Conservation (phyloP, 352 stramenopile genomes). For the Thalassiosira exigua region DNA sequence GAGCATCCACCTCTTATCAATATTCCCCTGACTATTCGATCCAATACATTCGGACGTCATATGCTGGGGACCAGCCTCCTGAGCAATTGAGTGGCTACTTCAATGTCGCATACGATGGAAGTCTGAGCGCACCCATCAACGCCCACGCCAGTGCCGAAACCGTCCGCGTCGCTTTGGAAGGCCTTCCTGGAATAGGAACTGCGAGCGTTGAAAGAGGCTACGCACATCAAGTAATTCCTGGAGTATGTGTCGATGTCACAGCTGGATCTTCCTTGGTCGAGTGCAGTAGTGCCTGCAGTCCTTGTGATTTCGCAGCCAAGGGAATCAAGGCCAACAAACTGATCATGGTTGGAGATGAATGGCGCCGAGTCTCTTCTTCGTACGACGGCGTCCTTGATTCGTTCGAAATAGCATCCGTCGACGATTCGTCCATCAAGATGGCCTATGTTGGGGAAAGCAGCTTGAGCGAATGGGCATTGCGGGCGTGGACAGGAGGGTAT, state of each 20-base stretch:
- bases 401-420: conserved; percentile 69
- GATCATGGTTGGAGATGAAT: conserved; percentile 69
- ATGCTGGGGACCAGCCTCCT: conserved; percentile 4
- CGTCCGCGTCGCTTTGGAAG: conserved; percentile 90
- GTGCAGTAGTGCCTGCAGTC: conserved; percentile 53
- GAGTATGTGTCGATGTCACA: conserved; percentile 53
- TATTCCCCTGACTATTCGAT: conserved; percentile 58
- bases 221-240: conserved; percentile 24
- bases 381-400: conserved; percentile 65
- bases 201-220: conserved; percentile 73
- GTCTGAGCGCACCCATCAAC: conserved; percentile 85
- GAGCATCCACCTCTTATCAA: conserved; percentile 19
- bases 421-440: conserved; percentile 71
- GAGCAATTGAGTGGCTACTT: conserved; percentile 86
- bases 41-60: conserved; percentile 66
- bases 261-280: conserved; percentile 47
- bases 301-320: conserved; percentile 57
- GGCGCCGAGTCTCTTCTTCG: conserved; percentile 70
- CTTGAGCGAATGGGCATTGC: conserved; percentile 48
- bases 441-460: conserved; percentile 62
- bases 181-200: conserved; percentile 83
- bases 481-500: conserved; percentile 81
- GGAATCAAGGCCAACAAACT: conserved; percentile 67
- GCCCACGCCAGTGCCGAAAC: conserved; percentile 87
- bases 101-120: conserved; percentile 87